Conservation (phyloP, 768 basidiomycete genomes). For the Collybiopsis luxurians region DNA sequence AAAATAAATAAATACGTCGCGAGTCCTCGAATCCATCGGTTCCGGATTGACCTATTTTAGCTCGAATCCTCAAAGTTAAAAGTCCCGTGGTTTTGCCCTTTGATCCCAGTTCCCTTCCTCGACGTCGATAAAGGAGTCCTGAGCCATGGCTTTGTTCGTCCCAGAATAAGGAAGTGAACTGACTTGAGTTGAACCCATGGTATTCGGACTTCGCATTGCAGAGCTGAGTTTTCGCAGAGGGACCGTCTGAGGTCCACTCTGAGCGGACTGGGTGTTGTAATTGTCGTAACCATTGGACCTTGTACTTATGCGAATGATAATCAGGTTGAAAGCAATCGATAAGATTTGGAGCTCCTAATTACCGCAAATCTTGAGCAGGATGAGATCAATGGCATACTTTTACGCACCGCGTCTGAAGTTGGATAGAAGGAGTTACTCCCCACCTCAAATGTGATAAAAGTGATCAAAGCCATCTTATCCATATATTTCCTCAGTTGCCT, state of each 20-base stretch:
- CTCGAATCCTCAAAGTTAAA: too few relatives aligned
- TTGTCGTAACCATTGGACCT: neutral
- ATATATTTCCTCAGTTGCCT: too few relatives aligned
- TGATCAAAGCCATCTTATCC: slow-evolving; percentile 7
- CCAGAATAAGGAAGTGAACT: neutral
- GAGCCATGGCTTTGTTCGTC: neutral
- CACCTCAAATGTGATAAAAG: neutral
- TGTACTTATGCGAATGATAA: slow-evolving; percentile 11
- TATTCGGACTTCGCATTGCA: neutral
- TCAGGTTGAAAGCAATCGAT: slow-evolving; percentile 14
- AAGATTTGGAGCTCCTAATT: slow-evolving; percentile 10
- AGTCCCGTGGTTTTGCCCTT: too few relatives aligned
- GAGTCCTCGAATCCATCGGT: too few relatives aligned
- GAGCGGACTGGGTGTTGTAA: neutral
- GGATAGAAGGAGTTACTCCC: slow-evolving; percentile 10
- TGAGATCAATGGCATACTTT: neutral
- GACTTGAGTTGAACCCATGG: neutral
- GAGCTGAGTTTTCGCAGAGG: neutral
- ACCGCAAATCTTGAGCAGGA: neutral
- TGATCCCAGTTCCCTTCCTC: too few relatives aligned
- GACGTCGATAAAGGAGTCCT: too few relatives aligned
- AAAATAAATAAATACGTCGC: too few relatives aligned
- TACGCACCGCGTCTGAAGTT: neutral
- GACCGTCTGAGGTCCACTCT: neutral
- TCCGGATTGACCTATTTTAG: too few relatives aligned